These are phyloP conservation scores for Pyrenophora tritici-repentis DNA, from an alignment of 2,329 filamentous ascomycete genomes.

Conservation along the genomic window DNA sequence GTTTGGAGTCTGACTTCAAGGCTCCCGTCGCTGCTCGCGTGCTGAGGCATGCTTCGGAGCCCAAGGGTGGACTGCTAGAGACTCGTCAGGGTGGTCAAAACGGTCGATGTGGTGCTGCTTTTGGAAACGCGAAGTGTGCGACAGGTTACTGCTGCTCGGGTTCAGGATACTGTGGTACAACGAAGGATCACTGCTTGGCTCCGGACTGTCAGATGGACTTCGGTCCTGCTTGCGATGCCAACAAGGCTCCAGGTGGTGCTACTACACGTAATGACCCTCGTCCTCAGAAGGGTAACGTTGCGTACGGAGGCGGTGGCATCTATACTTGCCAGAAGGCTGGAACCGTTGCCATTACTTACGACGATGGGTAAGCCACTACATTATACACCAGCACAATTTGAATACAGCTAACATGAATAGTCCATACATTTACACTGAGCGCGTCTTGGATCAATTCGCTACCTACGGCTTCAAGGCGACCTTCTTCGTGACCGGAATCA, in stretches of 20 bases:
- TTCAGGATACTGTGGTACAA: constrained; percentile 59
- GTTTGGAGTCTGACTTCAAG: constrained; percentile 30
- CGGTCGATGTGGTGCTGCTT: constrained; percentile 40
- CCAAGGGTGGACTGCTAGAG: constrained; percentile 27
- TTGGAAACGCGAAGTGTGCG: constrained; percentile 38
- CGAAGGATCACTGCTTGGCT: constrained; percentile 61
- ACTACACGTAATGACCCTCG: constrained; percentile 60
- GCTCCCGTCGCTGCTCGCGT: constrained; percentile 30
- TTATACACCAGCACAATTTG: too few relatives aligned
- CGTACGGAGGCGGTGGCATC: constrained; percentile 62
- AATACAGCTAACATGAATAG: constrained; percentile 1
- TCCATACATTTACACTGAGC: constrained; percentile 64
- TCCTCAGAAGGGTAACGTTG: constrained; percentile 58
- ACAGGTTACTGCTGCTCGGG: constrained; percentile 44
- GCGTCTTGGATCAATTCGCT: constrained; percentile 64
- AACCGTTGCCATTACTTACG: constrained; percentile 69
- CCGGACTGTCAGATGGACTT: constrained; percentile 67
- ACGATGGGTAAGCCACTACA: constrained; percentile 58
- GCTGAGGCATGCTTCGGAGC: constrained; percentile 23
- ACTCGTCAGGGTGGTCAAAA: constrained; percentile 44
- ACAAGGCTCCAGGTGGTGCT: constrained; percentile 58
- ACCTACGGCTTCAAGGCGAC: constrained; percentile 66
- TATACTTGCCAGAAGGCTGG: constrained; percentile 59
- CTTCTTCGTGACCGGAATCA: constrained; percentile 68
- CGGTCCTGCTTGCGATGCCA: constrained; percentile 64